phyloP scores from a whole-genome alignment of 768 basidiomycete genomes.

The Nevesoporus exiguus region DNA sequence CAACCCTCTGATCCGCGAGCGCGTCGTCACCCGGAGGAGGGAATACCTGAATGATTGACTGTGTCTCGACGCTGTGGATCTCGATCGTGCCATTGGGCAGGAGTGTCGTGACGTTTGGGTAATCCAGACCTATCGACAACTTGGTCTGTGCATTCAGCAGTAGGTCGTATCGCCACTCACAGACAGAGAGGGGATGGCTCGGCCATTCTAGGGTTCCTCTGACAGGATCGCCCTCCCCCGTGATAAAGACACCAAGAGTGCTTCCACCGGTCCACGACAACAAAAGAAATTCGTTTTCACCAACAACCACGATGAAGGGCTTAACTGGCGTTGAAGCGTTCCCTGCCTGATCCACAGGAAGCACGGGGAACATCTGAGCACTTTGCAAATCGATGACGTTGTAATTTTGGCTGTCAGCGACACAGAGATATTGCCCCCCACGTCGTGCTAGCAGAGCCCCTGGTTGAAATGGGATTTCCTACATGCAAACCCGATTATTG shows the following conservation, averaged over 20 bases:
- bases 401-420: conserved; percentile 73
- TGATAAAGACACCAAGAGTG: conserved; percentile 86
- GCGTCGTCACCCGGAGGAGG: conserved; percentile 40
- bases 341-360: conserved; percentile 74
- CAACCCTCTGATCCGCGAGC: conserved; percentile 25
- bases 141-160: not conserved
- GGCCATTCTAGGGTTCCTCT: conserved; percentile 88
- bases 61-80: conserved; percentile 77
- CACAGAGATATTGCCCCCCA: conserved; percentile 59
- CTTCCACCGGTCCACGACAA: conserved; percentile 79
- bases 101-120: conserved; percentile 75
- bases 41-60: conserved; percentile 67
- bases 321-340: conserved; percentile 44
- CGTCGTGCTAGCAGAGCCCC: conserved; percentile 61
- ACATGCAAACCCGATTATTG: not conserved
- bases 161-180: conserved; percentile 44
- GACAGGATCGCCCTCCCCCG: conserved; percentile 80
- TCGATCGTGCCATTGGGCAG: conserved; percentile 77
- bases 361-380: conserved; percentile 63
- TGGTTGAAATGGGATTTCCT: conserved; percentile 71
- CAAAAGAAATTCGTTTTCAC: conserved; percentile 79
- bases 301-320: conserved; percentile 73
- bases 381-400: conserved; percentile 75
- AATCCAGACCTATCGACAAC: conserved; percentile 64
- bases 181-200: conserved; percentile 68